phyloP scores from a whole-genome alignment of 1,284 basidiomycete species.

The Laetiporus sulphureus region DNA sequence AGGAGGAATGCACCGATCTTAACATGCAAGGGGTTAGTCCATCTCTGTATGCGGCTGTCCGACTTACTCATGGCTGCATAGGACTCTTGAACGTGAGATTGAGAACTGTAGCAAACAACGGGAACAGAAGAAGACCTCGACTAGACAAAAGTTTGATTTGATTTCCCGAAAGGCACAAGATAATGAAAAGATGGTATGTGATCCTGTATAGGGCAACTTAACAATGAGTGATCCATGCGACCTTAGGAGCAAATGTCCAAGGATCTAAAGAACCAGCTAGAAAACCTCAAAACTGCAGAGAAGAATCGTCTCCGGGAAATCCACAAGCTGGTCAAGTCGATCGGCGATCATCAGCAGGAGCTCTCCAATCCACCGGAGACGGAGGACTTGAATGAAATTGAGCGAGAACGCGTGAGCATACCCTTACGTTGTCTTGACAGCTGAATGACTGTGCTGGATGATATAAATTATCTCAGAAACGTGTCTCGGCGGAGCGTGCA shows the following conservation, averaged over 20 bases:
- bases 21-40: conserved; percentile 47
- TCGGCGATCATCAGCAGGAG: conserved; percentile 40
- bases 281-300: conserved; percentile 52
- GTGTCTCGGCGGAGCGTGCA: too few relatives aligned
- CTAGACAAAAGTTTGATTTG: conserved; percentile 43
- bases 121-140: conserved; percentile 47
- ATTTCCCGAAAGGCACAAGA: conserved; percentile 42
- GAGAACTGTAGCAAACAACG: conserved; percentile 43
- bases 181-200: conserved; percentile 45
- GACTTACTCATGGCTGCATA: conserved; percentile 25
- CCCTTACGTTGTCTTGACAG: too few relatives aligned
- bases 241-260: conserved; percentile 48
- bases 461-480: too few relatives aligned
- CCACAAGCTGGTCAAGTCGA: conserved; percentile 32
- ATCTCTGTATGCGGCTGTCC: conserved; percentile 18
- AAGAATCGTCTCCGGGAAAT: conserved; percentile 40
- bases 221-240: neutral
- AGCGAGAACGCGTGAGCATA: conserved; percentile 36
- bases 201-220: neutral
- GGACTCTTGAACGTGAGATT: conserved; percentile 39
- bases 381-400: conserved; percentile 39
- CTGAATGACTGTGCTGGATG: neutral
- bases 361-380: conserved; percentile 42
- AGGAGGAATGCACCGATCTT: conserved; percentile 62
- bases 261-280: conserved; percentile 42